Evolutionary conservation across 345 rosid species (phyloP), one percentile per base, ranked within the genome.

Genomic region (Litchi chinensis): DNA sequence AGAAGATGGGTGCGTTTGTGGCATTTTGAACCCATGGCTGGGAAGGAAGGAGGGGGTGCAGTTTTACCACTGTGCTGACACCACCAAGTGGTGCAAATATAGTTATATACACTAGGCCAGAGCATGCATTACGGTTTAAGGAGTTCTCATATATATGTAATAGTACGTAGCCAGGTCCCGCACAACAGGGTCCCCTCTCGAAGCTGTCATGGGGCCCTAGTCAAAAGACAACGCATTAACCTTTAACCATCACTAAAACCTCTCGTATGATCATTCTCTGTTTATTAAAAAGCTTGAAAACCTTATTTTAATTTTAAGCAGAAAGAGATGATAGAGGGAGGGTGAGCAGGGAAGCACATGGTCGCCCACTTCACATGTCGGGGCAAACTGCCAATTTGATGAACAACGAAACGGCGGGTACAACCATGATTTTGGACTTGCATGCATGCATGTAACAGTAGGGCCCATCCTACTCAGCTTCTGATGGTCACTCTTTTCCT

Each of bases 361-460:
- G 77, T 28, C 59, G 48, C 26, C 69, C 60, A 21, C 59, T 69
- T 62, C 66, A 75, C 71, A 76, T 81, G 84, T 77, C 75, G 37
- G 48, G 75, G 75, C 70, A 56, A 65, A 71, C 66, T 57, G 75
- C 71, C 82, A 82, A 77, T 65, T 40, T 41, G 15, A 74, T 76
- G 28, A 43, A 65, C 74, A 52, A 59, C 11, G 44, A 24, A 60
- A 77, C 73, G 79, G 79, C 79, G 68, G 64, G 70, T 8, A 46
- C 37, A 28, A 7, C 56, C 8, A 56, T 65, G 63, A 62, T 50
- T 28, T 43, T 43, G 77, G 50, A 50, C 62, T 70, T 78, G 71
- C 76, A n/a, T 41, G 21, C 68, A 26, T 78, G 71, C 76, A 15
- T 54, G 16, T 57, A 15, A 4, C 18, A 19, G n/a, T 43, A 40